phyloP scores from a whole-genome alignment of 768 basidiomycete species.

The Tremella yokohamensis region DNA sequence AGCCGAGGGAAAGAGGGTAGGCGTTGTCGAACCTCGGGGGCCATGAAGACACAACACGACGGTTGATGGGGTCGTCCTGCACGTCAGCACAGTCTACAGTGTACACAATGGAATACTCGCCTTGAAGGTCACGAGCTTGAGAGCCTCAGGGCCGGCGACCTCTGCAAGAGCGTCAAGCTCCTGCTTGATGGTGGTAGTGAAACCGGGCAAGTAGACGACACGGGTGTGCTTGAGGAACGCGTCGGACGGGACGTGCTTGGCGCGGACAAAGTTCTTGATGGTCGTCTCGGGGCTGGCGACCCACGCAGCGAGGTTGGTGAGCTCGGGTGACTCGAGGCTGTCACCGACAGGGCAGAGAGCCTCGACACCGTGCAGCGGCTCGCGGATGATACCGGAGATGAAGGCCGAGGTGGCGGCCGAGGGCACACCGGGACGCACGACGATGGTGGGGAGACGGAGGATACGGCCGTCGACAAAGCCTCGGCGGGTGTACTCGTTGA shows the following conservation, averaged over 20 bases:
- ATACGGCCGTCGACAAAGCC: slow-evolving; percentile 62
- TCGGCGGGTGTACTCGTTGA: slow-evolving; percentile 62
- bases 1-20: slow-evolving; percentile 44
- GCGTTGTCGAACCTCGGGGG: slow-evolving; percentile 46
- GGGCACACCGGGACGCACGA: slow-evolving; percentile 60
- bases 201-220: slow-evolving; percentile 47
- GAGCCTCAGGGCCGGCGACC: slow-evolving; percentile 45
- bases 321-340: slow-evolving; percentile 39
- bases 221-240: slow-evolving; percentile 46
- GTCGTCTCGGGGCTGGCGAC: slow-evolving; percentile 46
- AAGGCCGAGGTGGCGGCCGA: slow-evolving; percentile 60
- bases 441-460: slow-evolving; percentile 62
- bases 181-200: slow-evolving; percentile 46
- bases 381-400: slow-evolving; percentile 62
- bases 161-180: slow-evolving; percentile 46
- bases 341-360: slow-evolving; percentile 57
- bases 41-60: slow-evolving; percentile 50
- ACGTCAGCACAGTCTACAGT: background rate
- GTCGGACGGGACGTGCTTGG: slow-evolving; percentile 45
- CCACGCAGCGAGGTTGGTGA: slow-evolving; percentile 44
- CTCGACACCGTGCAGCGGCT: slow-evolving; percentile 58
- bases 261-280: slow-evolving; percentile 50
- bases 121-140: slow-evolving; percentile 47
- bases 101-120: slow-evolving; percentile 10
- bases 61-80: slow-evolving; percentile 48